Evolutionary conservation across 352 stramenopile species (phyloP), one percentile per base, ranked within the genome.

Genomic region (Salisapilia sapeloensis): DNA sequence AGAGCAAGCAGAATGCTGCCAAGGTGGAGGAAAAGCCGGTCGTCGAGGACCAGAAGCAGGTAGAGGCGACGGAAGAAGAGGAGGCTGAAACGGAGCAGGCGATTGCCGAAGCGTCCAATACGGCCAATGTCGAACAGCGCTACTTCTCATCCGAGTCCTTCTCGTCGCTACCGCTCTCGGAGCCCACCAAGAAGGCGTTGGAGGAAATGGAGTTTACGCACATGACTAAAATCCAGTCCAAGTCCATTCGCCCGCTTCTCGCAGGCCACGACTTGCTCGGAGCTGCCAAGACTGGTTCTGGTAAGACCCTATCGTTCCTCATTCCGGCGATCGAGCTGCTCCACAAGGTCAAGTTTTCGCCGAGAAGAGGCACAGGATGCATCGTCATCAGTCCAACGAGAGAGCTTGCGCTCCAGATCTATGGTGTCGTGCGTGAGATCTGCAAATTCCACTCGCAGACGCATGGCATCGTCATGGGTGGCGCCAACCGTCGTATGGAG

Each of bases 251-350:
- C 1, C 56, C 90, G 32, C 60, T 98, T 22, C 64, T 99, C 2
- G 60, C 70, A 7, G 94, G 94, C 10, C 95, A 97, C 43, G 94
- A 99, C 53, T 46, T 99, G 24, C 82, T 99, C 29, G 95, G 90
- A 40, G 85, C 93, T 3, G 95, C 95, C 38, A 97, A 98, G 62
- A 99, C 94, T 0, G 94, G 95, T 29, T 96, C 72, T 9, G 95
- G 95, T 38, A 99, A 99, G 53, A 99, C 95, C 31, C 60, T 99
- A 12, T 96, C 94, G 25, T 99, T 99, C 56, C 50, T 99, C 1
- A 84, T 99, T 36, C 96, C 96, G n/a, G 81, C 90, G 10, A 51
- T 99, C 11, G 94, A 99, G 59, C 53, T 98, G 22, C 71, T 99
- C 22, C 65, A 87, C 58, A 95, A 97, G 55, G 80, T 96, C 33